Base-by-base conservation (phyloP, 441 rosid species). In the Euphorbia schlechtendalii region DNA sequence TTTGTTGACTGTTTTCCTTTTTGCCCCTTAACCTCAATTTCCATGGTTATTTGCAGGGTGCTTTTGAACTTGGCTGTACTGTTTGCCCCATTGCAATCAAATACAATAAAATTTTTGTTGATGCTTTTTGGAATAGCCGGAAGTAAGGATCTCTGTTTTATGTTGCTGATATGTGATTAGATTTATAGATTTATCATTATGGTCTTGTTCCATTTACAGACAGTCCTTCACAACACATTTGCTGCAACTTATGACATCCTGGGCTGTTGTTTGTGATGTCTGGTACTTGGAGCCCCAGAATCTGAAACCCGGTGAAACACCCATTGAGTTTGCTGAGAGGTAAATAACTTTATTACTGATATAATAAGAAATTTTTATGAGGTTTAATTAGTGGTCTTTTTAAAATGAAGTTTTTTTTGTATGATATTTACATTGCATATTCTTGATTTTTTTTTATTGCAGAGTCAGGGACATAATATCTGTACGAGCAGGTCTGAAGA, bases 241-340 rank as follows among this genome's bases (percentile, higher is more conserved):
- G 74, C 80, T 89, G 76, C 98, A 83, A 74, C 96, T 94, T 66
- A 94, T 91, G 99, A 86, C 98, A 66, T 86, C 98, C 13, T 94
- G 96, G 98, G 99, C 99, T 61, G 96, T 91, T 71, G 99, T 94
- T 66, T 94, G 99, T 80, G 96, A 91, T 48, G 96, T 91, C 25
- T 94, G 99, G 96, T 94, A 89, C 75, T 76, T 94, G 76, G 98
- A 94, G 71, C 96, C 96, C 10, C 94, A 91, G 70, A 89, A 70
- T 55, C 72, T 91, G 64, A 84, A 64, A 79, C 86, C 89, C 5
- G 96, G 94, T 58, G 99, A 94, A 80, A 91, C 98, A 13, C 66
- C 87, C 46, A 91, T 91, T 51, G 94, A 85, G 64, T 94, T 94
- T 83, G 96, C 98, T 41, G 98, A 91, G 88, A 89, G 96, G 99